Base-by-base conservation (phyloP, 1,284 basidiomycete species). In the Ustilago shanxiensis region DNA sequence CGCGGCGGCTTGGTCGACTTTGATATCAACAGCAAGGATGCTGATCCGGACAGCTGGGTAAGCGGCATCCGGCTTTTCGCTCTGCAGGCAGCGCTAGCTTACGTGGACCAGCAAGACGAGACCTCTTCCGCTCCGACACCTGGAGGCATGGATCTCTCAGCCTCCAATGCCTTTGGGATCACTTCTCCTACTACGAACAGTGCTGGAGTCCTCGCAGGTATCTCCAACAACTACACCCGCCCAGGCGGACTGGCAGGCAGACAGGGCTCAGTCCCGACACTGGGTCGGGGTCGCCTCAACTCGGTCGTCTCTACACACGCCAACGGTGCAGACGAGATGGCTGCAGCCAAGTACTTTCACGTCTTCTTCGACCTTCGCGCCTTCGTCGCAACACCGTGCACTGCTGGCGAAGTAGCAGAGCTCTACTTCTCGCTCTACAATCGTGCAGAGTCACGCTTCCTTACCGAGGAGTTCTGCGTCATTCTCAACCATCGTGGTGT, bases 391-490 rank as follows among this genome's bases (percentile, higher is more conserved):
- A 92, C 92, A 8, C 92, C 92, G 1, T 98, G 95, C 86, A 89
- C 91, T 0, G 92, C 94, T 0, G 95, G 95, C 16, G 95, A 98
- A 86, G 93, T 93, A 0, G 93, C 91, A 5, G 95, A 99, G 85
- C 90, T 99, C 5, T 95, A 92, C 86, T 97, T 98, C 87, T 95
- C 94, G 2, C 89, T 99, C 6, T 98, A 94, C 89, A 93, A 92
- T 87, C 92, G 93, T 81, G 89, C 90, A 54, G 92, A 93, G 59
- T 82, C 82, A 9, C 91, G 93, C 45, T 98, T 97, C 86, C 90
- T 98, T 51, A 96, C 95, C 0, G 96, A 99, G 86, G 96, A 98
- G 24, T 97, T 93, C 84, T 95, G 93, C 82, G 91, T 91, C 20
- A 88, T 96, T 41, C 89, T 98, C 29, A 95, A 96, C 85, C 93